Base-by-base conservation (phyloP, 2,329 filamentous ascomycete species). In the Scedosporium dehoogii region DNA sequence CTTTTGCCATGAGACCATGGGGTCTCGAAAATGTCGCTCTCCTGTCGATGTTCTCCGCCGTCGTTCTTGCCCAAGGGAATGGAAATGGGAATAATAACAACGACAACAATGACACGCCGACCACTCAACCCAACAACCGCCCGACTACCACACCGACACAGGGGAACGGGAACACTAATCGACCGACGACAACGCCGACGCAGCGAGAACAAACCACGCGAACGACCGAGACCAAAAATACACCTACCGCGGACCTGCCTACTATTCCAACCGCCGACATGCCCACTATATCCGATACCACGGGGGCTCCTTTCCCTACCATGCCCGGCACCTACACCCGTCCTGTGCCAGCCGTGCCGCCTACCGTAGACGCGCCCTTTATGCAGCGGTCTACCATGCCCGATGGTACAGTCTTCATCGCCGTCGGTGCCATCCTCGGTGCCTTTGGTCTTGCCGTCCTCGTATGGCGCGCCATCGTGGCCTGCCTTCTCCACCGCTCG, bases 331-430 rank as follows among this genome's bases (percentile, higher is more conserved):
- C 80, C 60, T 77, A 78, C 66, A 83, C 84, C 23, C 89, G 89
- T 66, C 90, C 92, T 4, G 77, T 89, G 1, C 81, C 91, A 3
- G 83, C 85, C 27, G 87, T 97, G 2, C 94, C 94, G 6, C 89
- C 92, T 27, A 96, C 90, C 3, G 81, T 84, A 46, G 85, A 88
- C 70, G 94, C 94, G 4, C 92, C 93, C 16, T 99, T 91, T 72
- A 96, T 97, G 91, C 88, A 92, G 71, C 86, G 88, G 69, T 96
- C 92, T 0, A 87, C 77, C 61, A 80, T 92, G 10, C 94, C 94
- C 2, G 90, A 97, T 70, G 94, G 94, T 62, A 97, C 93, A 3
- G 89, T 99, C 64, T 99, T 99, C 77, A 99, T 99, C 69, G 89
- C 87, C 23, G 94, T 97, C 1, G 94, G 94, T 56, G 89, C 92